Evolutionary conservation across 768 basidiomycete species (phyloP), one percentile per base, ranked within the genome.

Genomic region (Serpula lacrymans): DNA sequence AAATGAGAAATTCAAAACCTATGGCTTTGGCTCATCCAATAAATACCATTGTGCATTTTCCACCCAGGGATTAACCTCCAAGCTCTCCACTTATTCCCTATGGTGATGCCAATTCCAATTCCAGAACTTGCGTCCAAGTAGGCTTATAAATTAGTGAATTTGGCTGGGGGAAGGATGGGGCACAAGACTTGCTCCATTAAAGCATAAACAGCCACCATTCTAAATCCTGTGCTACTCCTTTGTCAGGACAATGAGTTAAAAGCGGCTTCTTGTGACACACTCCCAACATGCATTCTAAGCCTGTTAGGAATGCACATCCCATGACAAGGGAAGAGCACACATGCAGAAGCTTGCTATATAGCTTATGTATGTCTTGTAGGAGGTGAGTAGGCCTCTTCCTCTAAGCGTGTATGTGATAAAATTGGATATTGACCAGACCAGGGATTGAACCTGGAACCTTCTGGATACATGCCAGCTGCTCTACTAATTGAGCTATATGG

Each of bases 231-330:
- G 33, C 0, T 28, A 44, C 3, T 11, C 14, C 25, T 14, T 37
- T 16, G 36, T n/a, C 29, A 1, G 39, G 34, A 3, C 25, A 2
- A 35, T 47, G 57, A 5, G 55, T 67, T 22, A 50, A 29, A 56
- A 65, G 64, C 16, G 68, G 69, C 46, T 51, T 33, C 6, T 61
- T 8, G 25, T 37, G 3, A 34, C 53, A 65, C 0, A 52, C 17
- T 0, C 42, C 42, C 0, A 74, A 24, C 52, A 73, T 64, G 44
- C 52, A 12, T 39, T 75, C 67, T 17, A 76, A 45, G 8, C 35
- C 32, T 26, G 64, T 71, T 39, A 76, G 61, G 46, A 68, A 70
- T 1, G 73, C 65, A 0, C 63, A 53, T 7, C 58, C 62, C n/a
- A n/a, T n/a, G n/a, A n/a, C n/a, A n/a, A n/a, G n/a, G n/a, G n/a